Conservation (phyloP, 108 stramenopile genomes). For the Pseudonitzschia delicatissima region DNA sequence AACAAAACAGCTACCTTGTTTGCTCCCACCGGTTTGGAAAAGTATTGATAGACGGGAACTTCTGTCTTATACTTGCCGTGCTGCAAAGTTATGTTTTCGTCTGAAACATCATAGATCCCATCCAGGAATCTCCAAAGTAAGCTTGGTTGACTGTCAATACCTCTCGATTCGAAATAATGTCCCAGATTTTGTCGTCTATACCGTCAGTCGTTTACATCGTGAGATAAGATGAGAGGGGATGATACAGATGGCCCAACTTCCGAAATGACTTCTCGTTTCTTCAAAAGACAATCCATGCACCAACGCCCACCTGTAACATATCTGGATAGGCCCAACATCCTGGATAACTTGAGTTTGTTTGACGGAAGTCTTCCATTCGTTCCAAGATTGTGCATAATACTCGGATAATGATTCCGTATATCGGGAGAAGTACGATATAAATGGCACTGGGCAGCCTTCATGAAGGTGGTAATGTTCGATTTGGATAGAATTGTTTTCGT, state of each 20-base stretch:
- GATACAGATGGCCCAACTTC: conserved; percentile 39
- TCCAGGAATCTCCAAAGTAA: conserved; percentile 42
- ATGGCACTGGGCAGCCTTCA: conserved; percentile 35
- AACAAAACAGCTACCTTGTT: conserved; percentile 27
- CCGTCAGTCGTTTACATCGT: conserved; percentile 36
- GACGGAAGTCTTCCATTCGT: conserved; percentile 23
- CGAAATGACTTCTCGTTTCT: conserved; percentile 45
- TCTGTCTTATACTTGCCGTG: background rate
- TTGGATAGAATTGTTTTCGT: background rate
- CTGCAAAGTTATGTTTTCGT: conserved; percentile 1
- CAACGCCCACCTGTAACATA: conserved; percentile 46
- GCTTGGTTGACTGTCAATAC: conserved; percentile 40
- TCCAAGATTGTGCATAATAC: conserved; percentile 33
- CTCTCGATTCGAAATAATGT: conserved; percentile 34
- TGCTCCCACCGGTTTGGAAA: conserved; percentile 21
- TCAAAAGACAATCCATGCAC: conserved; percentile 8
- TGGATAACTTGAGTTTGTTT: conserved; percentile 25
- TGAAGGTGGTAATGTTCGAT: conserved; percentile 6
- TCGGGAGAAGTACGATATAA: conserved; percentile 37
- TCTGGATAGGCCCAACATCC: conserved; percentile 55
- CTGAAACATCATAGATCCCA: conserved; percentile 16
- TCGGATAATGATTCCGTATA: conserved; percentile 25
- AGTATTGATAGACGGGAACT: conserved; percentile 22
- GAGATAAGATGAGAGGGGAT: conserved; percentile 38
- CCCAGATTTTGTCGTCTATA: conserved; percentile 33